phyloP scores from a whole-genome alignment of 805 yeast species.

The Candida loeiensis region DNA sequence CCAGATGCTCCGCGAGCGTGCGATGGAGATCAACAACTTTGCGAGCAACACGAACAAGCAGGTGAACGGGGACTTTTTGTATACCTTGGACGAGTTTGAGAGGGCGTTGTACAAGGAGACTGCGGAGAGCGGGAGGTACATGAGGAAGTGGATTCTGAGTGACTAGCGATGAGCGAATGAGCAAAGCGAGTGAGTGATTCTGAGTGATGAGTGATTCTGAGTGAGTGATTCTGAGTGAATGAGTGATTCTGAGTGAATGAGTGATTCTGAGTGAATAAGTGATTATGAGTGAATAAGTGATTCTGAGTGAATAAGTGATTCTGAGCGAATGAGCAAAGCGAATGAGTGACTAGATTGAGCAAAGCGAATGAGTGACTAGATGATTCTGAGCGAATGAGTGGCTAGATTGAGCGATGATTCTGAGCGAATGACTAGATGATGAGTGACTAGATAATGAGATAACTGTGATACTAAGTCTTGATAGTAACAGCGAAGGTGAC shows the following conservation, averaged over 20 bases:
- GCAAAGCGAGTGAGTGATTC: neutral
- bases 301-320: too few species aligned
- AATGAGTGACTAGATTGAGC: neutral
- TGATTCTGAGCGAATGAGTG: too few species aligned
- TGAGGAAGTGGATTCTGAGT: constrained; percentile 35
- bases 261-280: too few species aligned
- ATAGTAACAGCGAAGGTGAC: too few species aligned
- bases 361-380: neutral
- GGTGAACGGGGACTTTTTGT: constrained; percentile 50
- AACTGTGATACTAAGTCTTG: too few species aligned
- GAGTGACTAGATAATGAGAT: too few species aligned
- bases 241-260: constrained; percentile 24
- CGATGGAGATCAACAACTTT: constrained; percentile 67
- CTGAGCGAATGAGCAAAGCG: neutral
- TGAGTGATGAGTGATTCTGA: neutral
- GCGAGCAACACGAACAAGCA: constrained; percentile 54
- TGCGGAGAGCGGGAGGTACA: constrained; percentile 43
- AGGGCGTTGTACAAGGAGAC: constrained; percentile 53
- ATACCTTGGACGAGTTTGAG: constrained; percentile 75
- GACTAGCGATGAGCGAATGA: neutral
- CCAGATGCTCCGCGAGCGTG: constrained; percentile 59
- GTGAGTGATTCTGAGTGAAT: too few species aligned
- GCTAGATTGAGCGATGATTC: too few species aligned
- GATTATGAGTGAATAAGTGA: neutral
- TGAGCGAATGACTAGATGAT: too few species aligned